Evolutionary conservation across 2,329 filamentous ascomycete species (phyloP).

Genomic region (Dichotomopilus funicola): DNA sequence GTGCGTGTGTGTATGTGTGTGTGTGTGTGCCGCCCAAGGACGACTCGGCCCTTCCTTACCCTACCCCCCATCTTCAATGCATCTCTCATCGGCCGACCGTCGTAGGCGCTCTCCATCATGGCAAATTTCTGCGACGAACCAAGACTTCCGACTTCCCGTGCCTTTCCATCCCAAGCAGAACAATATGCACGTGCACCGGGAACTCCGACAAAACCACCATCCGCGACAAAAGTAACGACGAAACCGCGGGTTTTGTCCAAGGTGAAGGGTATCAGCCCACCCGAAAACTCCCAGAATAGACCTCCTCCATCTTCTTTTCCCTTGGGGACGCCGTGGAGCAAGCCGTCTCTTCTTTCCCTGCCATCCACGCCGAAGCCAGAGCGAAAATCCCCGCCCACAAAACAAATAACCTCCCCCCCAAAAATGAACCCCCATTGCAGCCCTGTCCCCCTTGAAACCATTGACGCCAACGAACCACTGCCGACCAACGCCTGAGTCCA

Average conservation of each 20-base stretch:
- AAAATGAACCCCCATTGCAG: background rate
- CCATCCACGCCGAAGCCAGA: background rate
- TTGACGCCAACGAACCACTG: too few species aligned
- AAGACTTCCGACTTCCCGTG: too few species aligned
- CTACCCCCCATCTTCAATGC: conserved; percentile 2
- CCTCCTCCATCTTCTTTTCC: background rate
- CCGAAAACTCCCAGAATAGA: background rate
- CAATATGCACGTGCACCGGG: too few species aligned
- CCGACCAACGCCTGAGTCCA: too few species aligned
- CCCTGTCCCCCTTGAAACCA: background rate
- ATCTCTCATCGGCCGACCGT: background rate
- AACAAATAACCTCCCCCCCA: background rate
- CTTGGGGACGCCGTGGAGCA: conserved; percentile 1
- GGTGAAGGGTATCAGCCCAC: background rate
- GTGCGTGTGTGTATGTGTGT: background rate
- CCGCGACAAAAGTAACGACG: too few species aligned
- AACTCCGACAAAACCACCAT: too few species aligned
- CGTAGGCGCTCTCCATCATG: too few species aligned
- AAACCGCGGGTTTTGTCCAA: background rate
- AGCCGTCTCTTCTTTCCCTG: conserved; percentile 2
- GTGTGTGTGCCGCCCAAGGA: background rate
- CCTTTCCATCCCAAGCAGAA: too few species aligned
- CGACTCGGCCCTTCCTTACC: background rate
- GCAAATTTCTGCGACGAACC: too few species aligned
- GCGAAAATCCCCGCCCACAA: background rate